Evolutionary conservation across 805 yeast species (phyloP).

Genomic region (Yarrowia yakushimensis): DNA sequence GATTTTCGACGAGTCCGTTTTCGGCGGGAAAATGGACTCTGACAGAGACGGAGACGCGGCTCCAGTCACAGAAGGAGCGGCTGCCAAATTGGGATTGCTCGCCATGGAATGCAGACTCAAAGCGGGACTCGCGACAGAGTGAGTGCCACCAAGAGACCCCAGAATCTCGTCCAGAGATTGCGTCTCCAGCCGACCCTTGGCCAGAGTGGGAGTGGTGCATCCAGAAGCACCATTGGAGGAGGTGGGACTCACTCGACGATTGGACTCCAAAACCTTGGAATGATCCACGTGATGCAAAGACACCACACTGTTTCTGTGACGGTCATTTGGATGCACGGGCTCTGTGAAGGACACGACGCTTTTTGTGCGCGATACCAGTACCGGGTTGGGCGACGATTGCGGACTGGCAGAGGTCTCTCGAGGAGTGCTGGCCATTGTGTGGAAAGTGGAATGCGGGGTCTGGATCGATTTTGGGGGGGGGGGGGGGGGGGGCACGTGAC

Average conservation of each 20-base stretch:
- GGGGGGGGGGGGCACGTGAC: too few species aligned
- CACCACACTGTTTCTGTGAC: constrained; percentile 20
- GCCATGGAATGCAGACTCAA: background rate
- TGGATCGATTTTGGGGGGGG: too few species aligned
- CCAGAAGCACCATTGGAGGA: constrained; percentile 6
- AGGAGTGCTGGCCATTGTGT: background rate
- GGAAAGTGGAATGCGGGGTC: background rate
- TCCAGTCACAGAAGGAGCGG: background rate
- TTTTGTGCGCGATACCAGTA: constrained; percentile 15
- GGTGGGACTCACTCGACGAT: constrained; percentile 6
- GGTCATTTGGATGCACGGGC: constrained; percentile 18
- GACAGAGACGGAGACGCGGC: background rate
- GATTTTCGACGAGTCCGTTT: constrained; percentile 45
- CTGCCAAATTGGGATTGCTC: background rate
- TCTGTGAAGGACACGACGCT: constrained; percentile 15
- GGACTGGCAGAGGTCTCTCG: background rate
- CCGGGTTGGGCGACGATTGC: constrained; percentile 1
- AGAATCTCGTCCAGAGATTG: constrained; percentile 10
- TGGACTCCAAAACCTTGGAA: background rate
- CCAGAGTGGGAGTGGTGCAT: background rate
- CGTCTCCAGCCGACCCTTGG: constrained; percentile 3
- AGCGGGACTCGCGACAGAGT: background rate
- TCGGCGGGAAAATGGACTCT: background rate
- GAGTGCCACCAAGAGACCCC: background rate
- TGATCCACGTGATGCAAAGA: constrained; percentile 17